These are phyloP conservation scores for Filobasidium wieringae DNA, from an alignment of 768 basidiomycete genomes.

Conservation along the genomic window DNA sequence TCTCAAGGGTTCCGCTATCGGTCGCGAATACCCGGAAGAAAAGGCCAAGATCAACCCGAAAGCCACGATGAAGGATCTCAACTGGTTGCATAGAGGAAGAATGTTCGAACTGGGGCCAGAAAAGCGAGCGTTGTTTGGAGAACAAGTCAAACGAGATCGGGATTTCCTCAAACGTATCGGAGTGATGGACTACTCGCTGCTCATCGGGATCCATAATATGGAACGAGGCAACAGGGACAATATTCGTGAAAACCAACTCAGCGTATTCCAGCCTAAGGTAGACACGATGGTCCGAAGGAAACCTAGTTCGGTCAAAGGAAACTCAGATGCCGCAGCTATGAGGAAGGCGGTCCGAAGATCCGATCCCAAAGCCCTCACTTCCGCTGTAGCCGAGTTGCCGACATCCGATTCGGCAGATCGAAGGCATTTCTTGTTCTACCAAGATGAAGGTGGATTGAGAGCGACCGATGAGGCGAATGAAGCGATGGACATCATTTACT, in stretches of 20 bases:
- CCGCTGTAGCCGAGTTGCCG: conserved; percentile 47
- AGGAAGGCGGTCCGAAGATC: conserved; percentile 74
- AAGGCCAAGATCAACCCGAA: conserved; percentile 63
- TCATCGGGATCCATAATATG: conserved; percentile 90
- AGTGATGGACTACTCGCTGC: conserved; percentile 94
- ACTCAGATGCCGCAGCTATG: conserved; percentile 67
- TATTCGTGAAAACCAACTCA: conserved; percentile 74
- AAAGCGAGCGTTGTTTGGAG: conserved; percentile 77
- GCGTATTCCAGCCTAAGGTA: conserved; percentile 65
- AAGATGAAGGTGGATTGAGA: conserved; percentile 84
- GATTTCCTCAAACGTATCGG: conserved; percentile 69
- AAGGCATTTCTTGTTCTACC: conserved; percentile 78
- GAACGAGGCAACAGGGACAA: conserved; percentile 83
- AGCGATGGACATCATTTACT: conserved; percentile 67
- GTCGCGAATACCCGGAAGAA: conserved; percentile 74
- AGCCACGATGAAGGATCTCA: conserved; percentile 87
- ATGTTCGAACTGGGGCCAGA: conserved; percentile 86
- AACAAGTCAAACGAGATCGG: conserved; percentile 77
- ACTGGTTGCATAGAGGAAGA: conserved; percentile 77
- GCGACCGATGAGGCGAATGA: conserved; percentile 80
- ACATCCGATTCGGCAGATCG: conserved; percentile 54
- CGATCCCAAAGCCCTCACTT: conserved; percentile 60
- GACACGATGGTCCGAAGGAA: conserved; percentile 46
- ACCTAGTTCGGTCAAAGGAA: conserved; percentile 50
- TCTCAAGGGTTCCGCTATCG: conserved; percentile 87